These are phyloP conservation scores for Madurella mycetomatis DNA, from an alignment of 2,329 filamentous ascomycete genomes.

Conservation along the genomic window DNA sequence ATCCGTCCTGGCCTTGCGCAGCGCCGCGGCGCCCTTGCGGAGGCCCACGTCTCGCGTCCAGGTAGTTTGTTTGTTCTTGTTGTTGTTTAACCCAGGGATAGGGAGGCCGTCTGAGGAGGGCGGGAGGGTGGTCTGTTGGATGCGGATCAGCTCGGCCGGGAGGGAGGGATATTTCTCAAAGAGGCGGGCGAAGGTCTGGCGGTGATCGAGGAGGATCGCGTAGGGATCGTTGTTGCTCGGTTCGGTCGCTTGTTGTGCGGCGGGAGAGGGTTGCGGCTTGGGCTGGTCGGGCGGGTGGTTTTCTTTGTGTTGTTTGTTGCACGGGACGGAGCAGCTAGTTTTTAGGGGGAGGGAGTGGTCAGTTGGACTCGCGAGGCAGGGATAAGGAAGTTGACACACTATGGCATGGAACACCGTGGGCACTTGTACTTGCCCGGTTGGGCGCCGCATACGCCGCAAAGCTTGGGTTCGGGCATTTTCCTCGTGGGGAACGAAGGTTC, in stretches of 20 bases:
- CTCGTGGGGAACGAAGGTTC: slow-evolving; percentile 9
- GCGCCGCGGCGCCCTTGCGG: slow-evolving; percentile 49
- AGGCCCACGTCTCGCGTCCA: slow-evolving; percentile 59
- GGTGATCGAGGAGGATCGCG: slow-evolving; percentile 46
- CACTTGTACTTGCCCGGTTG: slow-evolving; percentile 59
- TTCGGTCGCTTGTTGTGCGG: slow-evolving; percentile 15
- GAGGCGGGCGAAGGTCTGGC: slow-evolving; percentile 45
- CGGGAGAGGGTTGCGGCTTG: slow-evolving; percentile 32
- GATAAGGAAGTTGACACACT: slow-evolving; percentile 43
- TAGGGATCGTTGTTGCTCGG: slow-evolving; percentile 40
- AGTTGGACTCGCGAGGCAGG: slow-evolving; percentile 3
- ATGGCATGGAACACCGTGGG: slow-evolving; percentile 52
- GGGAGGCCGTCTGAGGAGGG: slow-evolving; percentile 28
- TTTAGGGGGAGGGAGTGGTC: slow-evolving; percentile 34
- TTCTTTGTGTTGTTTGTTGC: slow-evolving; percentile 37
- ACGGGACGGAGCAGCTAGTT: slow-evolving; percentile 62
- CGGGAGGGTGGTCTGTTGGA: slow-evolving; percentile 47
- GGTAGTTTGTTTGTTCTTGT: background rate
- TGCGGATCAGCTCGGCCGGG: slow-evolving; percentile 42
- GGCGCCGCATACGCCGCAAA: slow-evolving; percentile 52
- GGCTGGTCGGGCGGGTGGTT: slow-evolving; percentile 39
- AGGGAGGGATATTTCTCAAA: slow-evolving; percentile 52
- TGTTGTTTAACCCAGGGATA: slow-evolving; percentile 33
- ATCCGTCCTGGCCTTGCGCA: slow-evolving; percentile 47
- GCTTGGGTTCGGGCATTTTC: slow-evolving; percentile 28